Evolutionary conservation across 2,329 filamentous ascomycete species (phyloP).

Genomic region (Nigrograna mackinnonii): DNA sequence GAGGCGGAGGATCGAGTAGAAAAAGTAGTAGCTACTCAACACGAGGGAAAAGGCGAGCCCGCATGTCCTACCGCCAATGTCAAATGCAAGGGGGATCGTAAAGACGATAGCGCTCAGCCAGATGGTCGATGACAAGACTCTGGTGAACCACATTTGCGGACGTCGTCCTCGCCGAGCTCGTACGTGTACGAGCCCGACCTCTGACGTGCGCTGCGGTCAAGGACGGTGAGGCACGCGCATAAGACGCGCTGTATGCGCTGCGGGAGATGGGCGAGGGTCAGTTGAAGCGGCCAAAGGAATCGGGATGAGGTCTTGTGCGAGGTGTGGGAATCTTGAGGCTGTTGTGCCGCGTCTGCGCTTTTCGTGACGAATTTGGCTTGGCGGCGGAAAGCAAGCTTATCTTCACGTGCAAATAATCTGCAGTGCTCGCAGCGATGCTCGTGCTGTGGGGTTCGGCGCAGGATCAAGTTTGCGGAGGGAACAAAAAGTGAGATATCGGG

Average conservation of each 20-base stretch:
- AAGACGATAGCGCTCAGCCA: constrained; percentile 93
- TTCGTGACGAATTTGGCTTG: constrained; percentile 22
- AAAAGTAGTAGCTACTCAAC: constrained; percentile 86
- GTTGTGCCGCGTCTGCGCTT: constrained; percentile 17
- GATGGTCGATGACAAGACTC: constrained; percentile 75
- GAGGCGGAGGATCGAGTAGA: constrained; percentile 80
- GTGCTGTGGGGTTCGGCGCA: constrained; percentile 6
- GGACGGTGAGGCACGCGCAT: constrained; percentile 20
- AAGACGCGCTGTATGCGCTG: constrained; percentile 34
- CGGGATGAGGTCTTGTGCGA: constrained; percentile 13
- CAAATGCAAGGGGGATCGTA: constrained; percentile 95
- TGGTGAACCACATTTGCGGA: constrained; percentile 80
- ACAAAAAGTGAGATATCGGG: too few species aligned
- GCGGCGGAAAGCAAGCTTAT: constrained; percentile 29
- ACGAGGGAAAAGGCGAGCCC: constrained; percentile 92
- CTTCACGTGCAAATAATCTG: constrained; percentile 34
- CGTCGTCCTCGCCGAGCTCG: constrained; percentile 50
- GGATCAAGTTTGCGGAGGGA: too few species aligned
- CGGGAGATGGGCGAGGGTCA: constrained; percentile 15
- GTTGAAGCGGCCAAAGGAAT: constrained; percentile 12
- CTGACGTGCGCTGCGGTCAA: constrained; percentile 23
- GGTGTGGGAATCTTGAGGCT: constrained; percentile 15
- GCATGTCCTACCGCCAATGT: constrained; percentile 93
- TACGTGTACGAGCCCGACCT: constrained; percentile 47
- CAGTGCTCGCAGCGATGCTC: constrained; percentile 10